Base-by-base conservation (phyloP, 2,329 filamentous ascomycete species). In the Sporothrix protearum region DNA sequence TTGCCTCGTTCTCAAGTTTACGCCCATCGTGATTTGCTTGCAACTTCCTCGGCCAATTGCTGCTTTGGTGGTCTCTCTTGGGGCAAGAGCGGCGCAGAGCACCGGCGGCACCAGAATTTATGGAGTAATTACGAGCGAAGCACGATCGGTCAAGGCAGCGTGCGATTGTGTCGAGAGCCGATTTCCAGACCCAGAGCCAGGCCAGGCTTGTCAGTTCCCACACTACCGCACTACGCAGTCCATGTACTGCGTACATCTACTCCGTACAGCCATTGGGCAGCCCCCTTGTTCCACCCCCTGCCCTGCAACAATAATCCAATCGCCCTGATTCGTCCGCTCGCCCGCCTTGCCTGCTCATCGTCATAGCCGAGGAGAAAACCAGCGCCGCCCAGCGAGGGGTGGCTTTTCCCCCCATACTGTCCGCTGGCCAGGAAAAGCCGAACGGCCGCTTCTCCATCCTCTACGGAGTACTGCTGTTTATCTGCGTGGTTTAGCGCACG, bases 321-420 rank as follows among this genome's bases (percentile, higher is more conserved):
- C 19, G 53, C 42, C 70, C 74, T 77, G 76, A 77, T 77, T 77
- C 74, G 76, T 67, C 75, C 74, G 73, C 53, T 74, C 71, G 72
- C 71, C 75, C 75, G 76, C 74, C 73, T 70, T 71, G 66, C 45
- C 16, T 12, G 66, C 68, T 74, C 73, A 72, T 76, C 76, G 76
- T 77, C 76, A 77, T 77, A 77, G 75, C 76, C 76, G 76, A 77
- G 75, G 71, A 71, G 73, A 61, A 47, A n/a, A 19, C 55, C 47
- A 73, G 70, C 70, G 67, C 69, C 67, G 42, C 12, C 68, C 66
- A 30, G 57, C 49, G 57, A 70, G 70, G 61, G 71, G 59, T 72
- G 69, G 68, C 25, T 71, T 70, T 73, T 28, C 63, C 55, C 73
- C 72, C 72, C 69, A 51, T 53, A 70, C 12, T 75, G 6, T 28